phyloP scores from a whole-genome alignment of 116 monocot genomes.

The Papilionanthe hybrid region DNA sequence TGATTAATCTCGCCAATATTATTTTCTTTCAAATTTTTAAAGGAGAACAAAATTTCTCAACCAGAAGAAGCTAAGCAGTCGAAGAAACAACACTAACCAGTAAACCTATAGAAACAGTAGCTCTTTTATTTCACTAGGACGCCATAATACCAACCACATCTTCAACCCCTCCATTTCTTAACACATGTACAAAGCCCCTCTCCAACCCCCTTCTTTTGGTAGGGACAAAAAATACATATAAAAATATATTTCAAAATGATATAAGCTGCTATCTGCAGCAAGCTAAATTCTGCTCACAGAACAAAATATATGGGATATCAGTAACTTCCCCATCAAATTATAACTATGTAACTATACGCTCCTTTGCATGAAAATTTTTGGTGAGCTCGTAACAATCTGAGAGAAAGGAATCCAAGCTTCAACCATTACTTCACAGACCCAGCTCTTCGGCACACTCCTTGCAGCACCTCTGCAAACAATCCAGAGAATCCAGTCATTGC shows the following conservation, averaged over 20 bases:
- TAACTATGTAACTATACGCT: neutral
- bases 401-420: neutral
- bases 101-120: neutral
- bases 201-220: neutral
- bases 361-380: neutral
- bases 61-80: too few relatives aligned
- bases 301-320: neutral
- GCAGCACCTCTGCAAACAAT: constrained; percentile 56
- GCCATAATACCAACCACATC: neutral
- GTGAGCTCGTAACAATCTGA: neutral
- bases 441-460: constrained; percentile 48
- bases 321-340: constrained; percentile 3
- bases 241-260: neutral
- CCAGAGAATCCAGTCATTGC: constrained; percentile 84
- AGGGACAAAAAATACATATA: constrained; percentile 2
- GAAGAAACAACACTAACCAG: too few relatives aligned
- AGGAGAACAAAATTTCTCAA: too few relatives aligned
- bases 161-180: neutral
- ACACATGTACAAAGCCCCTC: neutral
- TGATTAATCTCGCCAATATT: too few relatives aligned
- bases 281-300: constrained; percentile 6
- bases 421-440: constrained; percentile 20
- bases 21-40: too few relatives aligned
- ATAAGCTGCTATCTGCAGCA: constrained; percentile 5
- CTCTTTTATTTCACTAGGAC: constrained; percentile 2